Evolutionary conservation across 139 green algal species (phyloP), one percentile per base, ranked within the genome.

Genomic region (Astrephomene gubernaculifera): DNA sequence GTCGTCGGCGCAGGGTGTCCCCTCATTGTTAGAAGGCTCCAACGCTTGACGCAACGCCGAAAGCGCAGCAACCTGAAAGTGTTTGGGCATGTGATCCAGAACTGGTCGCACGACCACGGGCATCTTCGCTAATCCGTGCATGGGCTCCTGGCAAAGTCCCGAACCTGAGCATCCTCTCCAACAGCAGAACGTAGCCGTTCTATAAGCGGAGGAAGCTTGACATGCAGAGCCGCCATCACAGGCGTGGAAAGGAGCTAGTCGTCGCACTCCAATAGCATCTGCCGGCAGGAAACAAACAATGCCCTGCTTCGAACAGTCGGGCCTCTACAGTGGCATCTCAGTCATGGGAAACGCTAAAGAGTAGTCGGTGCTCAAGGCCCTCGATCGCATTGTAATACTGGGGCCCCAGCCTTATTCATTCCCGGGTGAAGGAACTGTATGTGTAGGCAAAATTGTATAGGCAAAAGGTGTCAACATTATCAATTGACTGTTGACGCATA

Each of bases 21-120:
- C 31, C 0, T 74, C 78, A n/a, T 25, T 25, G 22, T 38, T 72
- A 17, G 27, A 5, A 14, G 78, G 78, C 21, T 84, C 78, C 78
- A 84, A 54, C 21, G 78, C 78, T 36, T 65, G 45, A 4, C 78
- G 78, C 22, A 84, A 63, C 2, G 78, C 78, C 12, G 27, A n/a
- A 41, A 84, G 78, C 19, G 78, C 78, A 21, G 19, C 10, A 4
- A 84, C 10, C 78, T 84, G 65, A 38, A 39, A 31, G 24, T 2
- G 25, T 9, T 8, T 3, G 2, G 6, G 2, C 65, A 31, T 9
- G 65, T 9, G 31, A 27, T 49, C 14, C 49, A 57, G n/a, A n/a
- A n/a, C n/a, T 17, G 14, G 49, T 17, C 12, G 17, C 49, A 17
- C 12, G 14, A 57, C 49, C 49, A 57, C 49, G 12, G 12, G 12